Evolutionary conservation across 2,329 filamentous ascomycete species (phyloP), one percentile per base, ranked within the genome.

Genomic region (Bipolaris victoriae): DNA sequence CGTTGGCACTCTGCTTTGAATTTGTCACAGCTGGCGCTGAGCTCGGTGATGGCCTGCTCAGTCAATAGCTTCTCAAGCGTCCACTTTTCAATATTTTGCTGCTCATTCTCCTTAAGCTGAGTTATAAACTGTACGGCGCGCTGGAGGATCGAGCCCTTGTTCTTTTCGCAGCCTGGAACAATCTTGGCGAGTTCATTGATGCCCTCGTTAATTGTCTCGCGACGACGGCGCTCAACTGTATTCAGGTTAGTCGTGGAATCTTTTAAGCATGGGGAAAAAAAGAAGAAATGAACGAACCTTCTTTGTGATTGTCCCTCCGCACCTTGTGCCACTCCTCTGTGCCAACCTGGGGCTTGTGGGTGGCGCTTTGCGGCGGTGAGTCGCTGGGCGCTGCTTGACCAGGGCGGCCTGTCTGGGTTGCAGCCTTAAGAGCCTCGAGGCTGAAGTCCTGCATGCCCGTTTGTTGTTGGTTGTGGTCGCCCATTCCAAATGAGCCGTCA

Each of bases 131-230:
- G 88, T 9, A 97, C 94, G 0, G 95, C 92, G 33, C 94, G 91
- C 74, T 96, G 91, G 36, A 99, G 82, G 63, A 99, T 98, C 2
- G 92, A 96, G 0, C 95, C 95, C 79, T 99, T 99, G 82, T 99
- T 98, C 83, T 98, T 99, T 79, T 99, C 95, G 71, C 94, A 97
- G 13, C 92, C 92, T 0, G 95, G 95, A 0, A 99, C 95, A 65
- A 99, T 96, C 80, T 97, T 98, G 66, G 94, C 91, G 29, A 99
- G 86, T 77, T 98, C 95, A 72, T 97, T 98, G 68, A 99, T 99
- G 48, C 95, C 95, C 78, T 99, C 95, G 66, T 99, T 99, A 76
- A 99, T 99, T 0, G 95, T 97, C 79, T 99, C 95, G 62, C 95
- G 91, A 43, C 95, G 92, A 57, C 95, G 91, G 59, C 95, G 92